These are phyloP conservation scores for Diaporthe ilicicola DNA, from an alignment of 2,329 filamentous ascomycete species.

Conservation along the genomic window DNA sequence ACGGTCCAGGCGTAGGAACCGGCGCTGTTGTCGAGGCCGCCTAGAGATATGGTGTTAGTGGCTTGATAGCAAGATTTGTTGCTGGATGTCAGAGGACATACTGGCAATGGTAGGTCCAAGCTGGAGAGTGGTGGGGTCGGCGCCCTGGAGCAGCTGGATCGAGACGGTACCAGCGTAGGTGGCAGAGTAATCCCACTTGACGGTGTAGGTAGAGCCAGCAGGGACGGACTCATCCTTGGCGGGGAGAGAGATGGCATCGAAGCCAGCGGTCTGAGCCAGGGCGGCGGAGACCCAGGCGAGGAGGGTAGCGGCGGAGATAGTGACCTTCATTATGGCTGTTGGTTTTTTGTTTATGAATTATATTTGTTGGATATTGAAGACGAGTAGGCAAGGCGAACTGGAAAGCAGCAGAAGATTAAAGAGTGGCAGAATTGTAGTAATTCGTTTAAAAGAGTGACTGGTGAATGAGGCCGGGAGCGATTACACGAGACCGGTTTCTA, in stretches of 20 bases:
- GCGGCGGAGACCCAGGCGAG: slow-evolving; percentile 61
- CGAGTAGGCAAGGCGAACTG: neutral
- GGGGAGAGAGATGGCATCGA: slow-evolving; percentile 63
- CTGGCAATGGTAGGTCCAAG: slow-evolving; percentile 54
- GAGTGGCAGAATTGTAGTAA: slow-evolving; percentile 24
- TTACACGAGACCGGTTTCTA: slow-evolving; percentile 3
- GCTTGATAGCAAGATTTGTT: too few relatives aligned
- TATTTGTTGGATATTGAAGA: slow-evolving; percentile 14
- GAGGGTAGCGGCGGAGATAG: slow-evolving; percentile 55
- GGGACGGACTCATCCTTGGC: slow-evolving; percentile 51
- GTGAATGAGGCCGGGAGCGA: neutral
- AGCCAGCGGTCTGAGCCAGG: slow-evolving; percentile 63
- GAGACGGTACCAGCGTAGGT: slow-evolving; percentile 54
- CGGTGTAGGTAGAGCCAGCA: slow-evolving; percentile 58
- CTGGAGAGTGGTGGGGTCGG: slow-evolving; percentile 51
- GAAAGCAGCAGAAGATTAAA: slow-evolving; percentile 16
- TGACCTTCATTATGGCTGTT: slow-evolving; percentile 69
- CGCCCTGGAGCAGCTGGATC: slow-evolving; percentile 65
- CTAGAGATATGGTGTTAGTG: slow-evolving; percentile 36
- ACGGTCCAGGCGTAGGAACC: slow-evolving; percentile 62
- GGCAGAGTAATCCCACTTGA: slow-evolving; percentile 59
- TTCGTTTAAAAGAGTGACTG: slow-evolving; percentile 13
- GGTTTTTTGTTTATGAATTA: slow-evolving; percentile 41
- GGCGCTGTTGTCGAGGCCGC: slow-evolving; percentile 53
- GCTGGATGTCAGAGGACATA: slow-evolving; percentile 48